Conservation (phyloP, 441 rosid species). For the Bocquillonia castaneifolia region DNA sequence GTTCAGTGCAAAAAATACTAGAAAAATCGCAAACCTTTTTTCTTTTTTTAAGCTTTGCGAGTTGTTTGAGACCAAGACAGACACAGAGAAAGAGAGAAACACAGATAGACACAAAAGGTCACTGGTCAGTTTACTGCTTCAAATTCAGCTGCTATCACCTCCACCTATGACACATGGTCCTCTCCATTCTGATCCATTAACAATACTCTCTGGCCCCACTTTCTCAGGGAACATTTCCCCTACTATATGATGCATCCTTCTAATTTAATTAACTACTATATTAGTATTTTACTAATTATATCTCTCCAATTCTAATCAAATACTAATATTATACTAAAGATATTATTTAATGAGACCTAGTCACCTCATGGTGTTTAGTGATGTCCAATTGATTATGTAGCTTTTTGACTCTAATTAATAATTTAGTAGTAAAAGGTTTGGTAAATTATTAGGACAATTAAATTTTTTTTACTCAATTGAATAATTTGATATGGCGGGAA, state of each 20-base stretch:
- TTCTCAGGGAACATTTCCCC: background rate
- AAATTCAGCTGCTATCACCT: conserved; percentile 30
- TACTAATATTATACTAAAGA: background rate
- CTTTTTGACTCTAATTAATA: background rate
- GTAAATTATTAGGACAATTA: background rate
- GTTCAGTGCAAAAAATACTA: conserved; percentile 15
- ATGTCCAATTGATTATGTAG: too few species aligned
- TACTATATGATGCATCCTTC: background rate
- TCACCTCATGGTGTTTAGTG: background rate
- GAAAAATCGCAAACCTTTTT: background rate
- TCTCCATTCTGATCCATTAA: conserved; percentile 17
- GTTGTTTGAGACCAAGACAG: conserved; percentile 34
- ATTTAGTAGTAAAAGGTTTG: background rate
- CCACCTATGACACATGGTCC: conserved; percentile 27
- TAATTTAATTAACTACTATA: too few species aligned
- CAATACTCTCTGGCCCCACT: conserved; percentile 6
- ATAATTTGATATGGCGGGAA: too few species aligned
- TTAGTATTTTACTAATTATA: too few species aligned
- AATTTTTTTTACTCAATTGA: too few species aligned
- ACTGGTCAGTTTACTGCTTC: conserved; percentile 25
- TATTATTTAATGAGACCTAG: background rate
- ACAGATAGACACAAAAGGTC: conserved; percentile 24
- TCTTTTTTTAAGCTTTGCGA: conserved; percentile 31
- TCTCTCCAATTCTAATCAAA: background rate
- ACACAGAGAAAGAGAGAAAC: conserved; percentile 18